Base-by-base conservation (phyloP, 2,329 filamentous ascomycete species). In the Fusarium vanettenii region DNA sequence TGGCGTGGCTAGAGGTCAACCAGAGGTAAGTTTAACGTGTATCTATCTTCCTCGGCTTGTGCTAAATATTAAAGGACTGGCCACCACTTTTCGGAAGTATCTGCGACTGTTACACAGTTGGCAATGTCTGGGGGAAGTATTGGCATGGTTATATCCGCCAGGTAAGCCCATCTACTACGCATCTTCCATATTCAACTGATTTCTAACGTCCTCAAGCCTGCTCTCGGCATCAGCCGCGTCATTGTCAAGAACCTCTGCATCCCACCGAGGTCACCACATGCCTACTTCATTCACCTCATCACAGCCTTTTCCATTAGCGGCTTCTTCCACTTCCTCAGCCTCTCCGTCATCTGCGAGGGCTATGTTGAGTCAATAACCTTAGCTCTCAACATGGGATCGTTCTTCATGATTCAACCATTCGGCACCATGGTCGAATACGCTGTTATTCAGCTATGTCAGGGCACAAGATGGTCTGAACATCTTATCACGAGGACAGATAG, bases 61-160 rank as follows among this genome's bases (percentile, higher is more conserved):
- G n/a, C 13, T 60, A 56, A 69, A 8, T 11, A n/a, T 18, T 7
- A 3, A 14, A 48, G 71, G 69, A 71, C 45, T 73, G 69, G 69
- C 71, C 71, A 2, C 65, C 68, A 2, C 41, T 73, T 10, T 73
- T 71, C n/a, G 71, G 71, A 6, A 62, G 25, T 13, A 45, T 69
- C 13, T n/a, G 1, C 33, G 4, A 63, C 5, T 71, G 69, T 20
- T 73, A 66, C 18, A 69, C 60, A 9, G n/a, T 73, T 31, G 39
- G 69, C 1, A 73, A 73, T 33, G 69, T 73, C 8, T 73, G 71
- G 71, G 71, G 71, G 14, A 69, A 55, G n/a, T 71, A 66, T n/a
- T 73, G 71, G 71, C 71, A 73, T 25, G 65, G 69, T 5, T 73
- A 73, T 37, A 68, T 73, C 25, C 68, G 65, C 3, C 65, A 71